A percentile compares a stretch with the other conserved stretches of the same genome.
phyloP scores from a whole-genome alignment of 495 filamentous ascomycete species.

The Achaetomiella virescens region DNA sequence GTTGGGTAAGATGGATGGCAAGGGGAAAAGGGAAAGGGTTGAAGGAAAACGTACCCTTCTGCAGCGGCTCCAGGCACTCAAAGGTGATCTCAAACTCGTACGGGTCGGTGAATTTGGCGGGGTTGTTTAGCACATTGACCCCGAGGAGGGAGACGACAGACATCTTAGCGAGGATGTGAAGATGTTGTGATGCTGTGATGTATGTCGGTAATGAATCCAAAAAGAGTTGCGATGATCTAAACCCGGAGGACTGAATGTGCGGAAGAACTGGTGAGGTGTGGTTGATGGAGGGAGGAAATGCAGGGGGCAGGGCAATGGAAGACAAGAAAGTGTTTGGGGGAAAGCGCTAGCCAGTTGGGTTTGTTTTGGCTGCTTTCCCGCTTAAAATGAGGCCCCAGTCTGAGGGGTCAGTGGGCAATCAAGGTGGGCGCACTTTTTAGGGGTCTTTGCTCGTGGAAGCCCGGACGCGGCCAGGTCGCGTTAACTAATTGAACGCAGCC shows the following conservation, averaged over 20 bases:
- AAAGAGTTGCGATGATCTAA: too few relatives aligned
- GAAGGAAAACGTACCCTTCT: slow-evolving; percentile 62
- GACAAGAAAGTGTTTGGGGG: not conserved
- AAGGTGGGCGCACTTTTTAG: slow-evolving; percentile 8
- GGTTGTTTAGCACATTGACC: slow-evolving; percentile 94
- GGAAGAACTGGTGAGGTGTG: not conserved
- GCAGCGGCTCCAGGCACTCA: slow-evolving; percentile 84
- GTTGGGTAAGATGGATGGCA: not conserved
- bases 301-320: not conserved
- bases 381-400: not conserved
- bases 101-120: slow-evolving; percentile 76
- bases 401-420: slow-evolving; percentile 1
- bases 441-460: not conserved
- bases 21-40: not conserved
- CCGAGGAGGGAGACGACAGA: slow-evolving; percentile 93
- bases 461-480: slow-evolving; percentile 1
- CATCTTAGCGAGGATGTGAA: slow-evolving; percentile 53
- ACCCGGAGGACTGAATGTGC: too few relatives aligned
- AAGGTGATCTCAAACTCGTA: slow-evolving; percentile 99
- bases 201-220: not conserved
- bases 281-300: not conserved
- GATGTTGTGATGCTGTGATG: not conserved
- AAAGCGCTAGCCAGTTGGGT: slow-evolving; percentile 4
- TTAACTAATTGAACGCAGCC: slow-evolving; percentile 23
- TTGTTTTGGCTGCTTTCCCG: slow-evolving; percentile 6